Evolutionary conservation across 371 early-diverging fungal species (phyloP).

Genomic region (Paramicrosporidium saccamoebae): DNA sequence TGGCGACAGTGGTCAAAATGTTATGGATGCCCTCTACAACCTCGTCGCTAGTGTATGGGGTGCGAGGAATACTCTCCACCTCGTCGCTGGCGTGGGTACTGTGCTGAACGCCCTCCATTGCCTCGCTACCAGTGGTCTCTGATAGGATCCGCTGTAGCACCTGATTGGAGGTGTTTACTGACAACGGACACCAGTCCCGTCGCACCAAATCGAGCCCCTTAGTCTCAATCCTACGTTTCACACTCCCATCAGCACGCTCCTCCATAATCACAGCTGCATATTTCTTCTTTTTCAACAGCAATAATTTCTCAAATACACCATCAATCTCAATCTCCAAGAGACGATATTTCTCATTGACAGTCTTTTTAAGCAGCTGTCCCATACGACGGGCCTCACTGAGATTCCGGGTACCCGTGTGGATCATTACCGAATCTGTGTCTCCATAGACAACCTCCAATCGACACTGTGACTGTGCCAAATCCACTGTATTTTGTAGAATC

Average conservation of each 20-base stretch:
- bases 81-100: neutral
- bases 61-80: neutral
- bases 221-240: conserved; percentile 33
- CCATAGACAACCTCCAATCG: conserved; percentile 93
- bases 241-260: conserved; percentile 16
- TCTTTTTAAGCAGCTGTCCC: conserved; percentile 36
- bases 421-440: conserved; percentile 99
- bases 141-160: conserved; percentile 45
- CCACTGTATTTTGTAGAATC: conserved; percentile 77
- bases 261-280: conserved; percentile 70
- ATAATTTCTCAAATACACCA: conserved; percentile 65
- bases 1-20: conserved; percentile 24
- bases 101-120: neutral
- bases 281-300: conserved; percentile 97
- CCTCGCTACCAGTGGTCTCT: conserved; percentile 1
- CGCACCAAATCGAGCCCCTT: conserved; percentile 95
- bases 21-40: conserved; percentile 34
- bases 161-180: conserved; percentile 48
- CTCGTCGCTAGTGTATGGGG: conserved; percentile 25
- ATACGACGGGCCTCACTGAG: conserved; percentile 36
- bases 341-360: conserved; percentile 69
- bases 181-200: conserved; percentile 89
- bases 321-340: conserved; percentile 93
- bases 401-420: conserved; percentile 59
- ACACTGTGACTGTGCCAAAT: conserved; percentile 34